Conservation (phyloP, 495 filamentous ascomycete genomes). For the Aspergillus campestris region DNA sequence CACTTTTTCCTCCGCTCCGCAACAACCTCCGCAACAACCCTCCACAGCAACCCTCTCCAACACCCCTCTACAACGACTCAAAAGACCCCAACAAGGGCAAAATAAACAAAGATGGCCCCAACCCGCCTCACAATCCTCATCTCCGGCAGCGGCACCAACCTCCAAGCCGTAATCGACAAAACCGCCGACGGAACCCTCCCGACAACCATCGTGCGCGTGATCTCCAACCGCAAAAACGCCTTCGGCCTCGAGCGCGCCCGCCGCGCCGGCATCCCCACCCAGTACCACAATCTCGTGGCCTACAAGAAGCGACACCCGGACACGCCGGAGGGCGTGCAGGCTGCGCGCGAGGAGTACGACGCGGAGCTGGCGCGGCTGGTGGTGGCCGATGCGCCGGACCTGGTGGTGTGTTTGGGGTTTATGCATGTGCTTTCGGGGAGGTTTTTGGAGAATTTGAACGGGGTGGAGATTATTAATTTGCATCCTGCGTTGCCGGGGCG, state of each 20-base stretch:
- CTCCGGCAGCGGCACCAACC: constrained; percentile 77
- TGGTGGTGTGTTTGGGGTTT: constrained; percentile 54
- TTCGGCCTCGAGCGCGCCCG: constrained; percentile 69
- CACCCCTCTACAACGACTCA: too few relatives aligned
- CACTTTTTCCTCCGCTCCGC: too few relatives aligned
- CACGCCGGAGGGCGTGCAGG: constrained; percentile 34
- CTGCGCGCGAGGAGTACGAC: constrained; percentile 65
- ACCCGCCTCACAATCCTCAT: constrained; percentile 56
- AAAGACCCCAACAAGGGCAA: too few relatives aligned
- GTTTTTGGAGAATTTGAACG: constrained; percentile 59
- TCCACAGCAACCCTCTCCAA: too few relatives aligned
- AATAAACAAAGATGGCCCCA: constrained; percentile 20
- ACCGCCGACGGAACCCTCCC: constrained; percentile 45
- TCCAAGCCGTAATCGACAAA: constrained; percentile 85
- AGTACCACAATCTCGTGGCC: constrained; percentile 78
- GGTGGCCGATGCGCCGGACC: constrained; percentile 55
- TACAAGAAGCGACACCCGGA: constrained; percentile 47
- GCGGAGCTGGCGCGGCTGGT: constrained; percentile 68
- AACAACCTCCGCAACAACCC: too few relatives aligned
- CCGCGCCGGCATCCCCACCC: constrained; percentile 62
- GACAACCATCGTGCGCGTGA: constrained; percentile 62
- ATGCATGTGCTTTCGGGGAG: constrained; percentile 51
- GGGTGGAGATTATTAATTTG: constrained; percentile 71
- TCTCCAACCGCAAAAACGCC: constrained; percentile 75
- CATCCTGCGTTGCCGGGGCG: constrained; percentile 69